Conservation (phyloP, 2,329 filamentous ascomycete genomes). For the Arthrobotrys conoides region DNA sequence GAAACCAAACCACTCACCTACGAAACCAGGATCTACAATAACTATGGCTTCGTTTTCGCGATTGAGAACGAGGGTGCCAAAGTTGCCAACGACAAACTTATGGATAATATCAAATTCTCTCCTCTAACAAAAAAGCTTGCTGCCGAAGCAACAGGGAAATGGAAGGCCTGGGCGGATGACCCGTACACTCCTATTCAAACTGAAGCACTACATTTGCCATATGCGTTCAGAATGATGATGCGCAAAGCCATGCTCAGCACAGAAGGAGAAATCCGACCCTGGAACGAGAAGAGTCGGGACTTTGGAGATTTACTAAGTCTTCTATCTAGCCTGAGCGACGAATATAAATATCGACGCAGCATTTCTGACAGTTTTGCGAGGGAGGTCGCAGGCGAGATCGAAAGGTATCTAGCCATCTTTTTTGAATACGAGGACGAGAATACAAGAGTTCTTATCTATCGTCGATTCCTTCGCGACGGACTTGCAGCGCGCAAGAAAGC, state of each 20-base stretch:
- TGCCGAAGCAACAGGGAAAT: neutral
- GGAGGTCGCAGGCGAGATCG: neutral
- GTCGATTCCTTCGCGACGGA: neutral
- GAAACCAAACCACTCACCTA: neutral
- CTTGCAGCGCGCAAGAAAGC: neutral
- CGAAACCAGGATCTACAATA: too few species aligned
- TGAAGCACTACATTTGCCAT: neutral
- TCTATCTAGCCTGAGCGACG: neutral
- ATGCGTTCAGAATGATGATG: neutral
- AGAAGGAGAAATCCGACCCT: neutral
- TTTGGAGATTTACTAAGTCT: constrained; percentile 24
- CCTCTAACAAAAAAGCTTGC: neutral
- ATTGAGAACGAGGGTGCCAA: neutral
- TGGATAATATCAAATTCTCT: neutral
- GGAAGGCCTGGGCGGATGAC: neutral
- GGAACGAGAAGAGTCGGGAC: constrained; percentile 13
- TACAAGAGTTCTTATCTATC: neutral
- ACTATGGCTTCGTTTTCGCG: too few species aligned
- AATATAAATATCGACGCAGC: constrained; percentile 6
- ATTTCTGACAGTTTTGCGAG: too few species aligned
- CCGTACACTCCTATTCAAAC: neutral
- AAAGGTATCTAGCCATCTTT: constrained; percentile 7
- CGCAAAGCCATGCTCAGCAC: neutral
- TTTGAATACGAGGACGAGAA: neutral
- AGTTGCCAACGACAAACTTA: neutral